Evolutionary conservation across 768 basidiomycete species (phyloP), one percentile per base, ranked within the genome.

Genomic region (Mrakia blollopis): DNA sequence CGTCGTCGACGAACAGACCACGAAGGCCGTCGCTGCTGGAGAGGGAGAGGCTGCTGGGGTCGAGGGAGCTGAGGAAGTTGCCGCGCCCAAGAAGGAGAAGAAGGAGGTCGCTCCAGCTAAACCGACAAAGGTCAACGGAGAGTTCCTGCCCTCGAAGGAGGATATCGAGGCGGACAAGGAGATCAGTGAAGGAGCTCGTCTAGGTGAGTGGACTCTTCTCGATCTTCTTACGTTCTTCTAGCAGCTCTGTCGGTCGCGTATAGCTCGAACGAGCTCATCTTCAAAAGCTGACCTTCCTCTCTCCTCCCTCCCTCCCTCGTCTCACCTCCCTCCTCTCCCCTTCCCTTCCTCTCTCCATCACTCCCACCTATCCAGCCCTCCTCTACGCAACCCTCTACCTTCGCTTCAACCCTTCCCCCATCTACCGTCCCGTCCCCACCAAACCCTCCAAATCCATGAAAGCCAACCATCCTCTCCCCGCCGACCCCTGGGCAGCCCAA

Each of bases 311-410:
- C 52, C 69, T 18, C 37, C 9, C 47, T 57, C 32, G 3, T 2
- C 32, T 47, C 35, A 4, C 52, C 21, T n/a, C 52, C 28, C 16
- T 50, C n/a, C 41, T 3, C 69, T 52, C 28, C 5, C 30, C 47
- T 39, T 32, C 28, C 39, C 23, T 52, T 32, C 6, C 23, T 18
- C 32, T 2, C 50, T 28, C 39, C 6, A 39, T 37, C 32, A 23
- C 39, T 16, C n/a, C n/a, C n/a, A n/a, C n/a, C n/a, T n/a, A n/a
- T n/a, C 32, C 73, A 74, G 73, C 73, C 25, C 73, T 74, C 73
- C 63, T 74, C 13, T 74, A 74, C 63, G 73, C 73, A 3, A 68
- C 73, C 32, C 73, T 74, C 28, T 74, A 65, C 52, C 73, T 74
- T 28, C 62, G 61, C 18, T 74, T 74, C 73, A 74, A 74, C 73